Percentiles rank a stretch among this genome's conserved stretches.
phyloP scores from a whole-genome alignment of 78 protist species.

The Dictyostelium brefeldianum region DNA sequence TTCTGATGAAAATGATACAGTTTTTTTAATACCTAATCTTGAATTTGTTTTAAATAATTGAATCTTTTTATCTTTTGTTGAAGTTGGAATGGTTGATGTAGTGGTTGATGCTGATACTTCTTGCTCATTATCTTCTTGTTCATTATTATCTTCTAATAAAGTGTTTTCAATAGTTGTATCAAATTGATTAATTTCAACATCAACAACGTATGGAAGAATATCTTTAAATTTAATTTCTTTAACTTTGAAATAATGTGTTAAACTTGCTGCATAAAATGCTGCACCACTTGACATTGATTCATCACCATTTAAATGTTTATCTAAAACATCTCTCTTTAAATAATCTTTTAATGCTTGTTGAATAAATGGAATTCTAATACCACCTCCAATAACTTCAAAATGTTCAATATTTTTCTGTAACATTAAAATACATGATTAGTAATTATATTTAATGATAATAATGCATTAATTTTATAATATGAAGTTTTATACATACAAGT shows the following conservation, averaged over 20 bases:
- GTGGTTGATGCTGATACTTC: neutral
- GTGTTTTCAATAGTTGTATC: neutral
- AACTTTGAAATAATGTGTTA: conserved; percentile 77
- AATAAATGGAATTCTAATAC: conserved; percentile 71
- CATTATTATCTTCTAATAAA: conserved; percentile 1
- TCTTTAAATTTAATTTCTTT: conserved; percentile 92
- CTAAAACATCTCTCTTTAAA: conserved; percentile 68
- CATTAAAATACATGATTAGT: neutral
- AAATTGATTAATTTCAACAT: conserved; percentile 11
- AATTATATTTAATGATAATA: too few species aligned
- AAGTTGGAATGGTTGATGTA: neutral
- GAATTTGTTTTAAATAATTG: conserved; percentile 39
- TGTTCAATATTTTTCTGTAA: conserved; percentile 37
- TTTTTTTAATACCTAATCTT: conserved; percentile 49
- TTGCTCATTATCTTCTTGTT: neutral
- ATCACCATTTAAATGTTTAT: conserved; percentile 89
- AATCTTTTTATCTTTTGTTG: conserved; percentile 10
- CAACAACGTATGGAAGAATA: conserved; percentile 8
- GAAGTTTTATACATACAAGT: neutral
- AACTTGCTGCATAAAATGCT: conserved; percentile 80
- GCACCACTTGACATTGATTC: conserved; percentile 90
- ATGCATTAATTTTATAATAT: too few species aligned
- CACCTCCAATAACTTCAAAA: conserved; percentile 65
- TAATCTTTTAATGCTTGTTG: conserved; percentile 55
- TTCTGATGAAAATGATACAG: conserved; percentile 52